phyloP scores from a whole-genome alignment of 1,284 basidiomycete species.

The Fomitopsis schrenkii region DNA sequence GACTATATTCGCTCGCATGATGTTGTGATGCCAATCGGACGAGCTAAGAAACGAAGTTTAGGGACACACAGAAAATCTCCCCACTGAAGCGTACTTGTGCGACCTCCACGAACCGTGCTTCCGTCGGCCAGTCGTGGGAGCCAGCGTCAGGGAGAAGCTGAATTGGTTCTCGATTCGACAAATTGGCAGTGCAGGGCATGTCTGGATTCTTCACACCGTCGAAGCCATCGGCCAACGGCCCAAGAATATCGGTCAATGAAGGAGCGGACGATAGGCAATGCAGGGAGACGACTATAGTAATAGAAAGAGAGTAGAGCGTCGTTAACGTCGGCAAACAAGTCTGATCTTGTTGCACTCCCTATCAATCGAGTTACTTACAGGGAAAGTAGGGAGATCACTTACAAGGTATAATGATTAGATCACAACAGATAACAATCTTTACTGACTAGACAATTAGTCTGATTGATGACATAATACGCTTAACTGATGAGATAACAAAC shows the following conservation, averaged over 20 bases:
- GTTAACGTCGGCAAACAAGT: background rate
- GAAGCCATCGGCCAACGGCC: background rate
- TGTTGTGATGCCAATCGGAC: slow-evolving; percentile 72
- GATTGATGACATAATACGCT: too few relatives aligned
- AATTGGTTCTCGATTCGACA: background rate
- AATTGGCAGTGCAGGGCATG: background rate
- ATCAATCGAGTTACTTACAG: background rate
- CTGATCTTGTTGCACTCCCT: background rate
- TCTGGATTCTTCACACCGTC: background rate
- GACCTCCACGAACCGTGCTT: background rate
- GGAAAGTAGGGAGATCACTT: background rate
- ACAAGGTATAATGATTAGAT: background rate
- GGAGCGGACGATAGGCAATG: background rate
- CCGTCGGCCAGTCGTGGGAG: background rate
- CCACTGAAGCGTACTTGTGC: background rate
- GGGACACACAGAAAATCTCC: background rate
- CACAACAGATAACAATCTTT: background rate
- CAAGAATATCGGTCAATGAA: background rate
- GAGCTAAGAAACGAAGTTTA: slow-evolving; percentile 35
- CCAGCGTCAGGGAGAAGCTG: background rate
- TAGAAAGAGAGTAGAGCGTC: background rate
- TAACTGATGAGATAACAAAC: too few relatives aligned
- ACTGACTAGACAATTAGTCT: too few relatives aligned
- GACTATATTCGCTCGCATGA: slow-evolving; percentile 75
- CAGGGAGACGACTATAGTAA: background rate